phyloP scores from a whole-genome alignment of 2,329 filamentous ascomycete species.

The Penicillium sp. region DNA sequence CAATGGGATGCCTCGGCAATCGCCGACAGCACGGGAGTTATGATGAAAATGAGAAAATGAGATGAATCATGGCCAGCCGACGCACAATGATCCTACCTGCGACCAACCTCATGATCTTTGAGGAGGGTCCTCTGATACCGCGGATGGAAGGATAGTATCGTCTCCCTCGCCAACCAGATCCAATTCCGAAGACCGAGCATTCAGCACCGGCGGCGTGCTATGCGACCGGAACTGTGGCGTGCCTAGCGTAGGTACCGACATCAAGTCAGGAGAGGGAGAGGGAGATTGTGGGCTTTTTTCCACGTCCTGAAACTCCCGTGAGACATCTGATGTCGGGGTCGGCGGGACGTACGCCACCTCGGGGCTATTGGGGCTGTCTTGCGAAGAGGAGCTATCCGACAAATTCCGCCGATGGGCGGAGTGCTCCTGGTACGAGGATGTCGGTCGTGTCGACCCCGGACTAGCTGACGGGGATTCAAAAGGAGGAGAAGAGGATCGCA shows the following conservation, averaged over 20 bases:
- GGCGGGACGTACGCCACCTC: conserved; percentile 47
- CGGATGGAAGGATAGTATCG: conserved; percentile 14
- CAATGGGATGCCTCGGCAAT: background rate
- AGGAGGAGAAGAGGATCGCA: conserved; percentile 46
- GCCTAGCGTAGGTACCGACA: conserved; percentile 32
- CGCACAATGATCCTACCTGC: background rate
- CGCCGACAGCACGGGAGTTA: background rate
- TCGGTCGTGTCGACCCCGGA: conserved; percentile 44
- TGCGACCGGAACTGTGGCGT: conserved; percentile 38
- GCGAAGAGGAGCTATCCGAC: conserved; percentile 46
- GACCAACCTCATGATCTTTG: conserved; percentile 7
- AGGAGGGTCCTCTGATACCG: conserved; percentile 8
- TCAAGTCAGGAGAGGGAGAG: conserved; percentile 22
- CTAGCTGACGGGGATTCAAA: conserved; percentile 46
- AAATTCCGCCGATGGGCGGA: conserved; percentile 38
- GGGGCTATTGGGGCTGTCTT: conserved; percentile 38
- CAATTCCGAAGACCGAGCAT: conserved; percentile 20
- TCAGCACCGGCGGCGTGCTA: conserved; percentile 41
- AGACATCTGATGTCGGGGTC: conserved; percentile 45
- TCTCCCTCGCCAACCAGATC: conserved; percentile 19
- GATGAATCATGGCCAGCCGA: conserved; percentile 14
- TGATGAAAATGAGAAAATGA: conserved; percentile 1
- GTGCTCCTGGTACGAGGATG: conserved; percentile 39
- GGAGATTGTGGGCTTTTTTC: conserved; percentile 27
- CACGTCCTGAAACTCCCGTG: conserved; percentile 27